These are phyloP conservation scores for Yamagishiella unicocca DNA, from an alignment of 139 green algal genomes.

Conservation along the genomic window DNA sequence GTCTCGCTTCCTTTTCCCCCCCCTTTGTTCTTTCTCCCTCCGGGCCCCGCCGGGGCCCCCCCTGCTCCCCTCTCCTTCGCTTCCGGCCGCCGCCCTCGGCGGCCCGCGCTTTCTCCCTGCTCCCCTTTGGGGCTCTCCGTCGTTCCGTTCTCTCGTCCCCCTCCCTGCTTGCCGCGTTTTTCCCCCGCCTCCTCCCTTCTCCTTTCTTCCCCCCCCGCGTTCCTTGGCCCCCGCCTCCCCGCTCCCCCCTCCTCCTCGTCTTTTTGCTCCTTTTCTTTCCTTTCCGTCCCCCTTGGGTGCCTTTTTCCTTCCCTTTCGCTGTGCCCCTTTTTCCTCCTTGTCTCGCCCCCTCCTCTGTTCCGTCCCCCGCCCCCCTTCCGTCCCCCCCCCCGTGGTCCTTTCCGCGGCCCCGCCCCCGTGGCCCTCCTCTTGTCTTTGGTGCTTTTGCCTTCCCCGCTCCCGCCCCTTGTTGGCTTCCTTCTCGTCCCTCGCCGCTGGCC, in stretches of 20 bases:
- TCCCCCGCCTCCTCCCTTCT: not conserved
- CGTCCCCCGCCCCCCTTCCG: not conserved
- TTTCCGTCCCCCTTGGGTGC: too few relatives aligned
- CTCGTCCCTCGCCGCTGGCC: not conserved
- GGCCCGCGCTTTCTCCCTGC: not conserved
- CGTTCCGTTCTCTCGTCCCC: not conserved
- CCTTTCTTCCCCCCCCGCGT: not conserved
- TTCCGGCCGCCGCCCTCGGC: too few relatives aligned
- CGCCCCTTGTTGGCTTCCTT: not conserved
- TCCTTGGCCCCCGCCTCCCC: too few relatives aligned
- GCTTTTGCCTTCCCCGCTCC: not conserved
- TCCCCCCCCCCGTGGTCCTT: not conserved
- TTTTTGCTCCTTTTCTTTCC: too few relatives aligned
- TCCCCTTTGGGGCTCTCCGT: not conserved
- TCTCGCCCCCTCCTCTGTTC: not conserved
- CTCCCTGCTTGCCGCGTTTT: not conserved
- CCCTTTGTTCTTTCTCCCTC: not conserved
- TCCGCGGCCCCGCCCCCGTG: not conserved
- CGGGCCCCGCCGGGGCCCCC: too few relatives aligned
- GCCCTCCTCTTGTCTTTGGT: not conserved
- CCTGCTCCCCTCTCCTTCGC: not conserved
- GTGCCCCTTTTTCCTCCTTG: too few relatives aligned
- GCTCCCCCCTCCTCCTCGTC: too few relatives aligned
- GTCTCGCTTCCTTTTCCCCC: not conserved
- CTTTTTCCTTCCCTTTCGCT: too few relatives aligned